phyloP scores from a whole-genome alignment of 768 basidiomycete genomes.

The Podaxis sp. region DNA sequence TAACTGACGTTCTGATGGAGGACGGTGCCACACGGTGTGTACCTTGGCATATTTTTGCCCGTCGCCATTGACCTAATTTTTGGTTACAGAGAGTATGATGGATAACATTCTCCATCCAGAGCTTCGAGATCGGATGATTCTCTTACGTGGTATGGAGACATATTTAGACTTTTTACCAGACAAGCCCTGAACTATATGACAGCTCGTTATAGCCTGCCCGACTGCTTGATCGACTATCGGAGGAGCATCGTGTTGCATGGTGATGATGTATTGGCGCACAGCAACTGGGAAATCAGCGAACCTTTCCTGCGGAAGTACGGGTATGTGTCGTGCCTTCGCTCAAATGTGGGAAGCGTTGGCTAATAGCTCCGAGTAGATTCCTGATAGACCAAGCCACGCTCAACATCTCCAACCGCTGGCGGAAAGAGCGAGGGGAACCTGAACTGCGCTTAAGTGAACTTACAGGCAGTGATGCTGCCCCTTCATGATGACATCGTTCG shows the following conservation, averaged over 20 bases:
- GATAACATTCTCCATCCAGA: slow-evolving; percentile 89
- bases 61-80: slow-evolving; percentile 9
- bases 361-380: slow-evolving; percentile 46
- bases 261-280: slow-evolving; percentile 87
- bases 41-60: slow-evolving; percentile 19
- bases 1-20: slow-evolving; percentile 33
- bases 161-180: neutral
- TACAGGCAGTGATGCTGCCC: slow-evolving; percentile 5
- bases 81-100: slow-evolving; percentile 74
- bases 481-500: neutral
- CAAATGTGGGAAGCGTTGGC: neutral
- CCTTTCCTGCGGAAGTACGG: slow-evolving; percentile 81
- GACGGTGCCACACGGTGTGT: slow-evolving; percentile 77
- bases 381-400: slow-evolving; percentile 74
- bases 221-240: slow-evolving; percentile 75
- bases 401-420: slow-evolving; percentile 81
- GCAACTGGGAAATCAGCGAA: slow-evolving; percentile 88
- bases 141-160: slow-evolving; percentile 69
- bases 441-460: slow-evolving; percentile 58
- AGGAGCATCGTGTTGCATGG: slow-evolving; percentile 75
- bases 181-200: neutral
- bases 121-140: slow-evolving; percentile 87
- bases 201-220: slow-evolving; percentile 80
- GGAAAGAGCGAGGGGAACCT: slow-evolving; percentile 75
- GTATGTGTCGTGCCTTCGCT: slow-evolving; percentile 38